Base-by-base conservation (phyloP, 495 filamentous ascomycete species). In the Astrocystis sublimbata region DNA sequence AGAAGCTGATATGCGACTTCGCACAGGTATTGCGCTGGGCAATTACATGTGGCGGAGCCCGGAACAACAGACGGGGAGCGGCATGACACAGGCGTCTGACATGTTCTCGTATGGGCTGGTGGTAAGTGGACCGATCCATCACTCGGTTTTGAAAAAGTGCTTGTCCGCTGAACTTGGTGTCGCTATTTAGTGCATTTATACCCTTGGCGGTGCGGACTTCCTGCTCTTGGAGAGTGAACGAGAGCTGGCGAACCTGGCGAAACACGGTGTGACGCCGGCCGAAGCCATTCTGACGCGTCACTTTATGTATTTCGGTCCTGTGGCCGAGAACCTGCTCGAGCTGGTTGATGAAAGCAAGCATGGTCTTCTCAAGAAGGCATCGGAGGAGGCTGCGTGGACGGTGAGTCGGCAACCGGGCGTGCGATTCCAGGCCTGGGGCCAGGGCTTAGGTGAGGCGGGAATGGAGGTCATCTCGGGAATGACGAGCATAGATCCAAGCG, bases 11-110 rank as follows among this genome's bases (percentile, higher is more conserved):
- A 33, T 64, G 56, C 42, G 51, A 59, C 66, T 60, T 64, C 63
- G 66, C 41, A 71, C 69, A 13, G 71, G 53, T 36, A 65, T 64
- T 66, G 63, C 64, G 61, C 68, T 75, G 62, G 72, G 69, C 35
- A 73, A 73, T 57, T 66, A 40, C 41, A 75, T 73, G 68, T 75
- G 62, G 67, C 67, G 68, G 57, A 71, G 70, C 62, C 71, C 71
- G 63, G 71, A 74, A 68, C 70, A 68, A 51, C 70, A 72, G 47
- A 67, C 65, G 17, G 70, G 62, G 66, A 65, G 50, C 40, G 71
- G 70, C 19, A 53, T 68, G 28, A 67, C 65, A 17, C 67, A 68
- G 56, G 54, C 64, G 17, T 72, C 69, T 43, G 69, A 70, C 49
- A 58, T 72, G 15, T 72, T 68, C 57, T 70, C 69, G 23, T 73